Conservation (phyloP, 2,329 filamentous ascomycete species). For the Pyricularia sp. region DNA sequence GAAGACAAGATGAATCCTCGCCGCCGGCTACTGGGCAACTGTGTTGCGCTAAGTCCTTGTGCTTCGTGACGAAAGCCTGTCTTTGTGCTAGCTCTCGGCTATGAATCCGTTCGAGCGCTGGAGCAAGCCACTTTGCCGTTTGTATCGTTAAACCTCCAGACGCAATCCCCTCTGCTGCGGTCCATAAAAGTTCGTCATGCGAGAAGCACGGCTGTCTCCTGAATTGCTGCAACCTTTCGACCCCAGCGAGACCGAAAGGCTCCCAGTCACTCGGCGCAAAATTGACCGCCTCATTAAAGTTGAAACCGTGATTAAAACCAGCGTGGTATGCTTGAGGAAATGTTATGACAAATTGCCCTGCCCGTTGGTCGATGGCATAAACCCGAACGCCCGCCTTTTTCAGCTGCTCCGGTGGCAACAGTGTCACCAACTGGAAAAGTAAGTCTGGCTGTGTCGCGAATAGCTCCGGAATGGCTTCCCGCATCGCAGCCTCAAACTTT, state of each 20-base stretch:
- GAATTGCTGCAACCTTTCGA: conserved; percentile 76
- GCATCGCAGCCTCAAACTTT: conserved; percentile 93
- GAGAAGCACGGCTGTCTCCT: conserved; percentile 91
- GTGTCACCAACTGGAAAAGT: conserved; percentile 91
- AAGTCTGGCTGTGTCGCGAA: conserved; percentile 96
- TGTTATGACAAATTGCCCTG: conserved; percentile 90
- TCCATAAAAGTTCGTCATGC: conserved; percentile 87
- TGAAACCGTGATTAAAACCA: conserved; percentile 97
- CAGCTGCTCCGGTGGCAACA: conserved; percentile 84
- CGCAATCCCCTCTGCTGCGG: conserved; percentile 68
- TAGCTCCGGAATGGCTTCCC: conserved; percentile 83
- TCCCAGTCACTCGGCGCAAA: conserved; percentile 96
- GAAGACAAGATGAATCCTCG: conserved; percentile 38
- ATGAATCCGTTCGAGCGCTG: conserved; percentile 68
- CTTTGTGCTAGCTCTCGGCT: conserved; percentile 60
- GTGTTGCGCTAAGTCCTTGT: conserved; percentile 42
- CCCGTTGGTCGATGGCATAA: conserved; percentile 89
- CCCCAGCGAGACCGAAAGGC: conserved; percentile 73
- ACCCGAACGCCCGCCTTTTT: conserved; percentile 87
- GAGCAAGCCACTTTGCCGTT: conserved; percentile 88
- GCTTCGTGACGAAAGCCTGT: conserved; percentile 52
- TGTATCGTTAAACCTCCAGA: conserved; percentile 57
- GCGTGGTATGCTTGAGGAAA: conserved; percentile 96
- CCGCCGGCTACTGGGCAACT: conserved; percentile 37
- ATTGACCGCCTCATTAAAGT: conserved; percentile 98